Percentiles rank a stretch among this genome's conserved stretches.
Conservation (phyloP, 176 grass and related monocot species). For the Phyllostachys edulis region DNA sequence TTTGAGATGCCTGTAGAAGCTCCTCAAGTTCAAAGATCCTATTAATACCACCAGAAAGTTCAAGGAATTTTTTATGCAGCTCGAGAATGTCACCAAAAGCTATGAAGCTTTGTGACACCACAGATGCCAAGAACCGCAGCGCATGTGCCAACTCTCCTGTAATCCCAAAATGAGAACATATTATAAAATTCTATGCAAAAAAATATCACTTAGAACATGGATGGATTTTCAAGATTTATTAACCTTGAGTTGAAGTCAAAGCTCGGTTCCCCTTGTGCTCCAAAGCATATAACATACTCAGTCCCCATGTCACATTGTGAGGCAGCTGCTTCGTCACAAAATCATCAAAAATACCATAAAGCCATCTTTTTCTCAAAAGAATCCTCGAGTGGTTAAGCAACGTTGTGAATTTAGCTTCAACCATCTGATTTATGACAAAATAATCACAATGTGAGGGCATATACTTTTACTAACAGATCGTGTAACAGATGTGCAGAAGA, state of each 20-base stretch:
- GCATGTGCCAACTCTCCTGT: conserved; percentile 94
- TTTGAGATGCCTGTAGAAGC: conserved; percentile 85
- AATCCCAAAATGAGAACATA: conserved; percentile 21
- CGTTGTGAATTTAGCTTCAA: conserved; percentile 77
- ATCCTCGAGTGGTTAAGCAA: conserved; percentile 77
- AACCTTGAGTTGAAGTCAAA: conserved; percentile 85
- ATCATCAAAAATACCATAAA: conserved; percentile 95
- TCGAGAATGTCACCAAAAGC: conserved; percentile 98
- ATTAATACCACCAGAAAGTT: conserved; percentile 95
- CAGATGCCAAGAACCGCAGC: conserved; percentile 87
- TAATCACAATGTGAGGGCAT: conserved; percentile 16
- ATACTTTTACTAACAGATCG: neutral
- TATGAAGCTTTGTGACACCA: conserved; percentile 97
- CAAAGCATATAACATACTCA: conserved; percentile 96
- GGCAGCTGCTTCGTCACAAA: conserved; percentile 93
- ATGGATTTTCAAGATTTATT: neutral
- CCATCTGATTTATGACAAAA: conserved; percentile 55
- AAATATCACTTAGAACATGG: conserved; percentile 4
- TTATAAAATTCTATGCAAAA: conserved; percentile 17
- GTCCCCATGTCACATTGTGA: conserved; percentile 92
- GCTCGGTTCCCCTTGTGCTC: conserved; percentile 92
- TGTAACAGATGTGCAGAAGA: neutral
- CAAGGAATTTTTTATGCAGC: conserved; percentile 84
- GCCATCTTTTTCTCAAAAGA: conserved; percentile 82
- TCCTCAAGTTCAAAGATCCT: conserved; percentile 96